Base-by-base conservation (phyloP, 1,284 basidiomycete species). In the Mycena sp. region DNA sequence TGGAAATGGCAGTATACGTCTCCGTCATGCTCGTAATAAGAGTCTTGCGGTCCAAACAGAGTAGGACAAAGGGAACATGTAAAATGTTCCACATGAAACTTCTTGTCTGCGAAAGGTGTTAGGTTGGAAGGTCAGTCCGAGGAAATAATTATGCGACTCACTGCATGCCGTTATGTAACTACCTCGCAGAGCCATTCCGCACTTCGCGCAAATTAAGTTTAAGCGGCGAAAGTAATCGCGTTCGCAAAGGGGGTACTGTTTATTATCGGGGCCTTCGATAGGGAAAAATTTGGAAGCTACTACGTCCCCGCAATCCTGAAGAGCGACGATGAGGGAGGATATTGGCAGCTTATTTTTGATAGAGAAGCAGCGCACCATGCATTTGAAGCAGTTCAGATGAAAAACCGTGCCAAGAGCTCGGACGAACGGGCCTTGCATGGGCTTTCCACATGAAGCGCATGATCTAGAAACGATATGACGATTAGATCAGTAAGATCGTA, bases 91-190 rank as follows among this genome's bases (percentile, higher is more conserved):
- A 99, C 96, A 78, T 99, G 98, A 80, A 92, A 99, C 80, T 99
- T 99, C 83, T 96, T 95, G 80, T 93, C 95, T 98, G 76, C 19
- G 70, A 48, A 48, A 68, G 52, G 64, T 57, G 46, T 60, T 63
- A 65, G 64, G 56, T 68, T 57, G n/a, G 38, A 63, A 58, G 64
- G 64, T 57, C 54, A 58, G 63, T 65, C 67, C 49, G 54, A 67
- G 50, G 61, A 66, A 57, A 64, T 48, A 65, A 71, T 63, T 55
- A 55, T 48, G 61, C n/a, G 44, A 91, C 95, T 80, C 74, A 96
- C 96, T 97, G 82, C 98, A 96, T 38, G 98, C 98, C 19, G 98
- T 99, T 80, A 99, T 99, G 75, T 99, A 99, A 79, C 95, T 98
- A 58, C 96, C 97, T 73, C 98, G 85, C 61, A 99, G 80, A 40